Base-by-base conservation (phyloP, 306 rosid genomes). In the Acacia melanoxylon region DNA sequence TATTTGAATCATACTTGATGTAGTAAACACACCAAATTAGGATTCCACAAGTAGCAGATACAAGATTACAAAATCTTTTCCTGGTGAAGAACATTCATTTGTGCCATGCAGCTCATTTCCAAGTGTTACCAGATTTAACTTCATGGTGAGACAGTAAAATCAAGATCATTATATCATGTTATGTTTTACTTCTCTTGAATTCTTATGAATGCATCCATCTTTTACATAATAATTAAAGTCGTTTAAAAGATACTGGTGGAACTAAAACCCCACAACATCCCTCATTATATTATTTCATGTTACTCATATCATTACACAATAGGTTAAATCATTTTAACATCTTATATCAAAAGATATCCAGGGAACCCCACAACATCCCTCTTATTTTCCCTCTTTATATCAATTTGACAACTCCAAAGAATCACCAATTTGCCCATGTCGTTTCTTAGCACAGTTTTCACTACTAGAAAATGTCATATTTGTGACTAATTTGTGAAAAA, bases 331-430 rank as follows among this genome's bases (percentile, higher is more conserved):
- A 68, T 76, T 31, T 58, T 6, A 42, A 24, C 66, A 69, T 76
- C 52, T 82, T 59, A 69, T 33, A 58, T 68, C 46, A 77, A 58
- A 65, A 13, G 6, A 46, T 61, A 71, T 68, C 82, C 68, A 8
- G 8, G 72, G 15, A 62, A n/a, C n/a, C n/a, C n/a, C n/a, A n/a
- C n/a, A n/a, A n/a, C n/a, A n/a, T n/a, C n/a, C n/a, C n/a, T n/a
- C n/a, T n/a, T n/a, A n/a, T n/a, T n/a, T n/a, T n/a, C n/a, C n/a
- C n/a, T n/a, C n/a, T n/a, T n/a, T n/a, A n/a, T n/a, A n/a, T n/a
- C n/a, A n/a, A n/a, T n/a, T n/a, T n/a, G n/a, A n/a, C n/a, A n/a
- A n/a, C n/a, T n/a, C n/a, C n/a, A n/a, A n/a, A n/a, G n/a, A n/a
- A n/a, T n/a, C n/a, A n/a, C n/a, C n/a, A n/a, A n/a, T n/a, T n/a